Percentiles rank a stretch among this genome's conserved stretches.
Evolutionary conservation across 2,329 filamentous ascomycete species (phyloP).

Genomic region (Aspergillus fischeri): DNA sequence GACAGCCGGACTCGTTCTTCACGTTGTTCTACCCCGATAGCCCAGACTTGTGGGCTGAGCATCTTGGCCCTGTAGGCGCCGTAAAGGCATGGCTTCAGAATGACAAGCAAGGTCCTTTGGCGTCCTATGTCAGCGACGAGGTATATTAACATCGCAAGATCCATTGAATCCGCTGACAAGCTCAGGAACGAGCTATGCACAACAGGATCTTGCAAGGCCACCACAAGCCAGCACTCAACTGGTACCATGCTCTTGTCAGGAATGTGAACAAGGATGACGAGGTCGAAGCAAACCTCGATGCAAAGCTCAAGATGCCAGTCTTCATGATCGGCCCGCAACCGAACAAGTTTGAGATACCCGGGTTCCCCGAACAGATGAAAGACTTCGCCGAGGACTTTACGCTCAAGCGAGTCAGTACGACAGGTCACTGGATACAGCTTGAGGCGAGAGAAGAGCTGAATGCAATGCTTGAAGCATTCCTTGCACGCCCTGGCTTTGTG

Average conservation of each 20-base stretch:
- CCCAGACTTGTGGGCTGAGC: slow-evolving; percentile 14
- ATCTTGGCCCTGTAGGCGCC: slow-evolving; percentile 18
- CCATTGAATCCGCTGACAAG: not conserved
- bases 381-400: slow-evolving; percentile 13
- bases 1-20: slow-evolving; percentile 21
- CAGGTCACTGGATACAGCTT: slow-evolving; percentile 24
- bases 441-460: slow-evolving; percentile 23
- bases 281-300: slow-evolving; percentile 8
- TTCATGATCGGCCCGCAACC: slow-evolving; percentile 15
- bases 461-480: slow-evolving; percentile 15
- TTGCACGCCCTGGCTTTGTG: not conserved
- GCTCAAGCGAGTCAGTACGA: slow-evolving; percentile 12
- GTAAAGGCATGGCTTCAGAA: slow-evolving; percentile 19
- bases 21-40: slow-evolving; percentile 21
- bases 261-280: slow-evolving; percentile 23
- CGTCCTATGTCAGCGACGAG: slow-evolving; percentile 17
- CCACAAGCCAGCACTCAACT: slow-evolving; percentile 19
- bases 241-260: slow-evolving; percentile 18
- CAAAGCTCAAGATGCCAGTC: slow-evolving; percentile 15
- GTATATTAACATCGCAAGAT: slow-evolving; percentile 5
- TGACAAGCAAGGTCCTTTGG: slow-evolving; percentile 11
- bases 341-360: slow-evolving; percentile 9
- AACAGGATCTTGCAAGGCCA: slow-evolving; percentile 17
- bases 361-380: slow-evolving; percentile 11
- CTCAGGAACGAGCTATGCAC: slow-evolving; percentile 16